Evolutionary conservation across 305 asterid genomes (phyloP), one percentile per base, ranked within the genome.

Genomic region (Solanum hybrid): DNA sequence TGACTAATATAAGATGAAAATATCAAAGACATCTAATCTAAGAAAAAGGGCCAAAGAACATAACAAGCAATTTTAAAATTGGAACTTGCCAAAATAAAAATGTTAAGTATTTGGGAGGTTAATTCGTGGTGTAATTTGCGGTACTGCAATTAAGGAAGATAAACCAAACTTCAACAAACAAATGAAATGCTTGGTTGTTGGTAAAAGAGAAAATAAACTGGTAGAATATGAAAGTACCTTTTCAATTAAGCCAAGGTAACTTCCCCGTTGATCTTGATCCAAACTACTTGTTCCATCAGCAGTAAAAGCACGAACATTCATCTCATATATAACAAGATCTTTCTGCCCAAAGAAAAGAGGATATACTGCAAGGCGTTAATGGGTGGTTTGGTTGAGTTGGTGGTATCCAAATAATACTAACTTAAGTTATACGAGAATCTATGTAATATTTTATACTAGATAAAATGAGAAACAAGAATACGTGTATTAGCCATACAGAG

Each of bases 281-380:
- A 97, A 90, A 71, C 91, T 96, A 95, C 99, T 96, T 85, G 99
- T 94, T 91, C 94, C 94, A 92, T 96, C 98, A 85, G 98, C 98
- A 32, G 99, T 96, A 90, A 96, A 96, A 72, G 94, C 99, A 71
- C 99, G 98, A 87, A 96, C 98, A 91, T 96, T 97, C 98, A 97
- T 97, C 95, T 97, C 99, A 89, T 97, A 96, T 91, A 97, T 90
- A 86, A 96, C 98, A 91, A 97, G 98, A 91, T 97, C 96, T 78
- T 96, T 94, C 99, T 96, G 96, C 95, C 94, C 86, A 91, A 80
- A 80, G 64, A 79, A 82, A 69, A 89, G 64, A 66, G 42, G 87
- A 86, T 35, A 87, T 17, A 82, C 73, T 87, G 32, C 86, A 79
- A 79, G 60, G 29, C 3, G 7, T 79, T 35, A 78, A 34, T n/a